A percentile compares a stretch with the other conserved stretches of the same genome.
These are phyloP conservation scores for Leucogyrophana mollusca DNA, from an alignment of 768 basidiomycete genomes.

Conservation along the genomic window DNA sequence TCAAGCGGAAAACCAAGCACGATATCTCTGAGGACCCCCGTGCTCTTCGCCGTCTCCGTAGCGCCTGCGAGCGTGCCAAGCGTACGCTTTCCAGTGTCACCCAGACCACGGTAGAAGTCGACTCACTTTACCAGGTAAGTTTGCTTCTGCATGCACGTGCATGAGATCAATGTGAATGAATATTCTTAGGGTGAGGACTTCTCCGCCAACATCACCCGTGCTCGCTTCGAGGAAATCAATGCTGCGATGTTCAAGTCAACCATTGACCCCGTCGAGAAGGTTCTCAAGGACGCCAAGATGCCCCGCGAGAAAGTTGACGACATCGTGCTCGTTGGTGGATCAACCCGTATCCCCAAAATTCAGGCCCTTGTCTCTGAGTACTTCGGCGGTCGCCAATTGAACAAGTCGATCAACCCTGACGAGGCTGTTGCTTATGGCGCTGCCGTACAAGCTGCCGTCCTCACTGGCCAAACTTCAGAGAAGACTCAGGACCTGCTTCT, in stretches of 20 bases:
- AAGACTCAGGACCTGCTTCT: slow-evolving; percentile 98
- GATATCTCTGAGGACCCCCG: slow-evolving; percentile 97
- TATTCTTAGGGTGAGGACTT: slow-evolving; percentile 87
- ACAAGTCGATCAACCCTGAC: slow-evolving; percentile 99
- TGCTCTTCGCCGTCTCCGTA: slow-evolving; percentile 92
- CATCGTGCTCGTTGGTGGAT: slow-evolving; percentile 99
- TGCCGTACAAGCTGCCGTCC: slow-evolving; percentile 98
- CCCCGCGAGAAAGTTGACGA: slow-evolving; percentile 96
- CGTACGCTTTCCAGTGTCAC: slow-evolving; percentile 96
- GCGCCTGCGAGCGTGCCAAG: slow-evolving; percentile 99
- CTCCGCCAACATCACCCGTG: slow-evolving; percentile 97
- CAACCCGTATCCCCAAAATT: slow-evolving; percentile 99
- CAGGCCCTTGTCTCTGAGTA: slow-evolving; percentile 97
- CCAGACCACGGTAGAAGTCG: slow-evolving; percentile 98
- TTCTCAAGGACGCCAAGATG: slow-evolving; percentile 99
- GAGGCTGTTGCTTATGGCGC: slow-evolving; percentile 99
- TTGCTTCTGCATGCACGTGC: neutral
- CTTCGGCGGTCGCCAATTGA: slow-evolving; percentile 96
- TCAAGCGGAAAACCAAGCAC: slow-evolving; percentile 95
- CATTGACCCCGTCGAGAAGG: slow-evolving; percentile 97
- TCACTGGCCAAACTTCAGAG: slow-evolving; percentile 97
- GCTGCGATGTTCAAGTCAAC: slow-evolving; percentile 94
- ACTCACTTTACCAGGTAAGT: slow-evolving; percentile 90
- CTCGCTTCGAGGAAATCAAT: slow-evolving; percentile 99
- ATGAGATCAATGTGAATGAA: slow-evolving; percentile 8